Evolutionary conservation across 2,329 filamentous ascomycete genomes (phyloP).

Genomic region (Lecanosticta acicola): DNA sequence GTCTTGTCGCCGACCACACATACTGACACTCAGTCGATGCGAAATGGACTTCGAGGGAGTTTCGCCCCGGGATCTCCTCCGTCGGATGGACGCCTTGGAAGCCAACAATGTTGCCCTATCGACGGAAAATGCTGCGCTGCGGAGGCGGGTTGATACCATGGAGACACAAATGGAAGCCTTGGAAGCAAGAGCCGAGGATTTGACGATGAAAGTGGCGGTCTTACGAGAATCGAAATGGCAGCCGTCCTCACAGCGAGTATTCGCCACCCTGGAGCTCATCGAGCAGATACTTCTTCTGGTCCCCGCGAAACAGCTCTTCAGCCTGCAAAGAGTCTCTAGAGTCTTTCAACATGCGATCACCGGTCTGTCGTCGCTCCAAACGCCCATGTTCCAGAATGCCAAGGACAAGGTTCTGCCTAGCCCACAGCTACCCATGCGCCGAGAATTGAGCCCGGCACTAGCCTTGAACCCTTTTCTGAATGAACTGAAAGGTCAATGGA

Average conservation of each 20-base stretch:
- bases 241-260: not conserved
- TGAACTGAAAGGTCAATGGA: not conserved
- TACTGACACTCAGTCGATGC: not conserved
- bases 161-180: not conserved
- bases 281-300: not conserved
- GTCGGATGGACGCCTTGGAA: not conserved
- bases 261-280: not conserved
- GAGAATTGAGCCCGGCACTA: not conserved
- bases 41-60: not conserved
- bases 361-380: not conserved
- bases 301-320: slow-evolving; percentile 1
- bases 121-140: not conserved
- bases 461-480: not conserved
- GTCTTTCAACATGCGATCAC: not conserved
- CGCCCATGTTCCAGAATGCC: not conserved
- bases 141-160: not conserved
- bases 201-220: not conserved
- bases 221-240: not conserved
- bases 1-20: no score
- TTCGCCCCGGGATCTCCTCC: not conserved
- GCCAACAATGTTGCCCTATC: not conserved
- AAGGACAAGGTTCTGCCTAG: not conserved
- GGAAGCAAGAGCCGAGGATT: not conserved
- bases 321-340: not conserved
- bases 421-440: not conserved